phyloP scores from a whole-genome alignment of 768 basidiomycete species.

The Boletus barrowsii region DNA sequence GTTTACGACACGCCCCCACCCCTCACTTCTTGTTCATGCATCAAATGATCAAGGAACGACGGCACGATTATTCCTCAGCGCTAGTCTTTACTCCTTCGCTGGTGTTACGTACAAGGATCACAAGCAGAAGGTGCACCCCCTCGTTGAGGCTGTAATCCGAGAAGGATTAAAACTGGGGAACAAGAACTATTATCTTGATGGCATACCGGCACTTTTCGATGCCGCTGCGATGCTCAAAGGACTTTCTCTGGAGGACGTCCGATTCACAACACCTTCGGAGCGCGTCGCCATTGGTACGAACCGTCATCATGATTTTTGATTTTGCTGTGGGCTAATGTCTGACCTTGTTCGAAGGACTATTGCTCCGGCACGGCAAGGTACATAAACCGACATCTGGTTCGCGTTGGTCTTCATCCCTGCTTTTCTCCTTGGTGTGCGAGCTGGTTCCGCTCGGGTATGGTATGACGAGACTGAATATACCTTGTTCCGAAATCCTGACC shows the following conservation, averaged over 20 bases:
- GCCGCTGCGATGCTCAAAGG: constrained; percentile 43
- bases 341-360: constrained; percentile 44
- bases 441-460: constrained; percentile 53
- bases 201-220: constrained; percentile 63
- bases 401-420: constrained; percentile 66
- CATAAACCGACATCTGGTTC: constrained; percentile 61
- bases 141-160: constrained; percentile 68
- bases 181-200: constrained; percentile 75
- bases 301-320: not conserved
- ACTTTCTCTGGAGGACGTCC: constrained; percentile 30
- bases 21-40: constrained; percentile 37
- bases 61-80: constrained; percentile 75
- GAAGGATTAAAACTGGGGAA: constrained; percentile 83
- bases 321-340: not conserved
- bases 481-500: not conserved
- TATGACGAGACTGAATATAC: constrained; percentile 11
- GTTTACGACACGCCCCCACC: constrained; percentile 23
- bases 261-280: constrained; percentile 41
- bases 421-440: constrained; percentile 77
- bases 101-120: constrained; percentile 55
- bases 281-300: constrained; percentile 57
- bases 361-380: constrained; percentile 64
- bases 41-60: constrained; percentile 31
- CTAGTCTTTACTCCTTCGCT: constrained; percentile 70
- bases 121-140: constrained; percentile 59